Conservation (phyloP, 805 yeast species). For the Suhomyces prunicola region DNA sequence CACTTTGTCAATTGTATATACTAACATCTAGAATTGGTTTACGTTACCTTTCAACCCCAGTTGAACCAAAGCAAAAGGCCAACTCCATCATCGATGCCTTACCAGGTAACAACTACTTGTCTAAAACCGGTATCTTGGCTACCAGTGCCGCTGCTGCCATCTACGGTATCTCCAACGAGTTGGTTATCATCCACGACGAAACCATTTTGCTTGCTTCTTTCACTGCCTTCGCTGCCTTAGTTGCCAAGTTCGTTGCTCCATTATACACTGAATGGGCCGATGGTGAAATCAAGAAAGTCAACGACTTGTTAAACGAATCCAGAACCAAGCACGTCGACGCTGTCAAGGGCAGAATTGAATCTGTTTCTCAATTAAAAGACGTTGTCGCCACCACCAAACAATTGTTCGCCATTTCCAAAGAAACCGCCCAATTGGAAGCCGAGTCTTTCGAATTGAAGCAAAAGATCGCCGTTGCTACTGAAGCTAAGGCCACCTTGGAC, state of each 20-base stretch:
- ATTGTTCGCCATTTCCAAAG: conserved; percentile 91
- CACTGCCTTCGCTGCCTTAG: conserved; percentile 67
- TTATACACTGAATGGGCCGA: conserved; percentile 93
- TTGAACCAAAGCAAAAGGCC: conserved; percentile 89
- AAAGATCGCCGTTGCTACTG: conserved; percentile 77
- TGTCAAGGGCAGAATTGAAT: conserved; percentile 85
- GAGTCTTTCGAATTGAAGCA: conserved; percentile 91
- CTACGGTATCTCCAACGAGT: conserved; percentile 90
- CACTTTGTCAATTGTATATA: conserved; percentile 10
- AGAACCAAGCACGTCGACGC: conserved; percentile 89
- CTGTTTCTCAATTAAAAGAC: conserved; percentile 85
- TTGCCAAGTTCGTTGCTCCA: conserved; percentile 89
- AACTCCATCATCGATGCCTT: conserved; percentile 82
- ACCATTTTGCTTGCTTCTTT: conserved; percentile 80
- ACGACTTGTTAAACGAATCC: conserved; percentile 78
- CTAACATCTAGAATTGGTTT: conserved; percentile 49
- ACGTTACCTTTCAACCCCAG: conserved; percentile 63
- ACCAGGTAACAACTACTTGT: conserved; percentile 83
- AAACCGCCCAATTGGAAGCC: conserved; percentile 94
- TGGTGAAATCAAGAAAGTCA: conserved; percentile 76
- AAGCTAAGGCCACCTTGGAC: conserved; percentile 94
- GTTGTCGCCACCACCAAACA: conserved; percentile 90
- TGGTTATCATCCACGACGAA: conserved; percentile 93
- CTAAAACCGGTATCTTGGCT: conserved; percentile 94
- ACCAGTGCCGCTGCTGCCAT: conserved; percentile 92